phyloP scores from a whole-genome alignment of 2,329 filamentous ascomycete genomes.

The Lasiodiplodia citricola region DNA sequence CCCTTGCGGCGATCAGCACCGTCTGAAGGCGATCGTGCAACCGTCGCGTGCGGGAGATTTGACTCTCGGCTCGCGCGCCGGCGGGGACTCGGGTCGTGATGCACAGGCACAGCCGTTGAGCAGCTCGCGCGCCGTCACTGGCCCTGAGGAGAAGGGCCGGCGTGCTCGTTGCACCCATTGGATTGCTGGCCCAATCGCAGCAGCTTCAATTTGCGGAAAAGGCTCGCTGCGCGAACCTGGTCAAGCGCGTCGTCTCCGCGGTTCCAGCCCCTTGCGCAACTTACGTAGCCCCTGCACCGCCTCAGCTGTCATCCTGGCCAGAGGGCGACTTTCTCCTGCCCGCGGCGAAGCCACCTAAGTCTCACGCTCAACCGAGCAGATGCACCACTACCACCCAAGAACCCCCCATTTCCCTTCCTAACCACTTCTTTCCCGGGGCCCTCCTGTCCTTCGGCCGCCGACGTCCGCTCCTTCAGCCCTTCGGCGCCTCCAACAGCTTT shows the following conservation, averaged over 20 bases:
- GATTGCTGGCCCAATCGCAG: not conserved
- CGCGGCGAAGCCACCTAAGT: slow-evolving; percentile 23
- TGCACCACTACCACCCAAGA: slow-evolving; percentile 1
- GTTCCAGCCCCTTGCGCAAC: slow-evolving; percentile 24
- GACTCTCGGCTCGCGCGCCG: slow-evolving; percentile 5
- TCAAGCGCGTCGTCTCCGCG: not conserved
- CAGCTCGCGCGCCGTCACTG: not conserved
- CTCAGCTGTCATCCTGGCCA: slow-evolving; percentile 19
- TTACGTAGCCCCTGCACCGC: slow-evolving; percentile 27
- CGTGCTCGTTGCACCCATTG: not conserved
- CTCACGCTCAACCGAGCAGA: slow-evolving; percentile 10
- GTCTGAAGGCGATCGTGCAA: slow-evolving; percentile 17
- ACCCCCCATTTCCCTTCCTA: not conserved
- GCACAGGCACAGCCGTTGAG: not conserved
- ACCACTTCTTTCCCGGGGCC: slow-evolving; percentile 3
- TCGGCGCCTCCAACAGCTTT: not conserved
- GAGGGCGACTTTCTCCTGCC: slow-evolving; percentile 17
- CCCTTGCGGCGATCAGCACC: slow-evolving; percentile 17
- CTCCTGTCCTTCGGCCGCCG: not conserved
- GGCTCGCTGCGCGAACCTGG: slow-evolving; percentile 1
- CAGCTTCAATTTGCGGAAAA: not conserved
- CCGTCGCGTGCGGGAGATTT: slow-evolving; percentile 19
- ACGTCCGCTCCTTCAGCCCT: slow-evolving; percentile 24
- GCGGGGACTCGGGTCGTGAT: slow-evolving; percentile 1
- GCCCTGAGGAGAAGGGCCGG: not conserved